phyloP scores from a whole-genome alignment of 2,329 filamentous ascomycete species.

The Rosellinia necatrix region DNA sequence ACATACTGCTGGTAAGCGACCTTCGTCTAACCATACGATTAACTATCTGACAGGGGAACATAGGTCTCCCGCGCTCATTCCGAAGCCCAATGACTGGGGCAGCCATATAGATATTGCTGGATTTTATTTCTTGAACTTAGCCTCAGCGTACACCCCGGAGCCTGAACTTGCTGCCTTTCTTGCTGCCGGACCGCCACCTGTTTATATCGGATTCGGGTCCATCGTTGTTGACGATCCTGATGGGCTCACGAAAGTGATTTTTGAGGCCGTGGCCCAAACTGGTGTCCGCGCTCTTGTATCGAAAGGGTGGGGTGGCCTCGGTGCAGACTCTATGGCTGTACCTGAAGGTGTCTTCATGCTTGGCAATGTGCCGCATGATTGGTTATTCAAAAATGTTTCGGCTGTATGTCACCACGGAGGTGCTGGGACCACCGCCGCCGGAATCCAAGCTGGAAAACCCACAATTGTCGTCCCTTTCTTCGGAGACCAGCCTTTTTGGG shows the following conservation, averaged over 20 bases:
- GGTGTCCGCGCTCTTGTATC: constrained; percentile 78
- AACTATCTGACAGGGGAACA: constrained; percentile 2
- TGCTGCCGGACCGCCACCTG: constrained; percentile 49
- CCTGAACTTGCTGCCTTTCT: constrained; percentile 49
- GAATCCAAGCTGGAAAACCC: constrained; percentile 78
- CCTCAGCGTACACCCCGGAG: constrained; percentile 41
- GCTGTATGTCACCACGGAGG: constrained; percentile 87
- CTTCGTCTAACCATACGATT: not conserved
- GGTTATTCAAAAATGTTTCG: constrained; percentile 81
- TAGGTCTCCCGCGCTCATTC: constrained; percentile 50
- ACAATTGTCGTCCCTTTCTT: constrained; percentile 88
- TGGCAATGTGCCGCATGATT: constrained; percentile 85
- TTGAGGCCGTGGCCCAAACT: constrained; percentile 51
- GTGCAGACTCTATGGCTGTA: constrained; percentile 69
- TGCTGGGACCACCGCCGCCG: constrained; percentile 84
- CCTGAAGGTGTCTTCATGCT: constrained; percentile 82
- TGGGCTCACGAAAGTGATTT: constrained; percentile 48
- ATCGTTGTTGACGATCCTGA: constrained; percentile 59
- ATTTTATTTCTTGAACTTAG: constrained; percentile 56
- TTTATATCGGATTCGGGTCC: constrained; percentile 62
- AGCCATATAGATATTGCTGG: constrained; percentile 58
- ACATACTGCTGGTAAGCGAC: constrained; percentile 80
- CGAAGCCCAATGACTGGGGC: constrained; percentile 59
- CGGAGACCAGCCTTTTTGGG: constrained; percentile 85
- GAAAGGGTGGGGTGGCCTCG: constrained; percentile 86